Base-by-base conservation (phyloP, 1,284 basidiomycete species). In the Schizopora paradoxa region DNA sequence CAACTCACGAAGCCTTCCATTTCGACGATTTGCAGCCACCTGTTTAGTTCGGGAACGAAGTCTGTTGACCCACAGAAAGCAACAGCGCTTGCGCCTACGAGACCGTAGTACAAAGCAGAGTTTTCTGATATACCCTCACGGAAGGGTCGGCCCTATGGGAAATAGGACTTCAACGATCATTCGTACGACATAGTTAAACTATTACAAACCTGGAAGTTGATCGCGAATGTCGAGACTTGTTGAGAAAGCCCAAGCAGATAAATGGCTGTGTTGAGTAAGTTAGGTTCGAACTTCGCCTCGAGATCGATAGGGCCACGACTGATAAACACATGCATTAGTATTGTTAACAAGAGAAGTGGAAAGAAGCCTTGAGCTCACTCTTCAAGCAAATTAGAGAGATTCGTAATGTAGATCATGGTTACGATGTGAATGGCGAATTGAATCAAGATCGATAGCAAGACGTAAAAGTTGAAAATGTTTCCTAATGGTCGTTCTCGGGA, bases 11-110 rank as follows among this genome's bases (percentile, higher is more conserved):
- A 59, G 25, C 63, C 61, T 36, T 81, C 68, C 92, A 99, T 95
- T 64, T 90, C 90, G 21, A 97, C 92, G 31, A 99, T 85, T 67
- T 99, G 95, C 34, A 99, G 73, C 95, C 95, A 99, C 28, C 87
- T 72, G 65, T 96, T 99, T 53, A 98, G 63, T 66, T 99, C 96
- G 1, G 96, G 95, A 60, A 97, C 71, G 56, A 98, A 85, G 63
- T 99, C 92, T 1, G 86, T 91, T 5, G 92, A 79, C 26, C 93
- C 93, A n/a, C 78, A 87, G 67, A 96, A 90, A 6, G 94, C 94
- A 8, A 97, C 92, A 2, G 79, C 76, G 47, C 82, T 82, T 18
- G 89, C 93, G 16, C 86, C 88, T 34, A 95, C 70, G 8, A 97
- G 78, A 32, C 93, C 93, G 69, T 83, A 96, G 65, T 81, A 95